These are phyloP conservation scores for Hordeum marinum DNA, from an alignment of 176 grass and related monocot genomes.

Conservation along the genomic window DNA sequence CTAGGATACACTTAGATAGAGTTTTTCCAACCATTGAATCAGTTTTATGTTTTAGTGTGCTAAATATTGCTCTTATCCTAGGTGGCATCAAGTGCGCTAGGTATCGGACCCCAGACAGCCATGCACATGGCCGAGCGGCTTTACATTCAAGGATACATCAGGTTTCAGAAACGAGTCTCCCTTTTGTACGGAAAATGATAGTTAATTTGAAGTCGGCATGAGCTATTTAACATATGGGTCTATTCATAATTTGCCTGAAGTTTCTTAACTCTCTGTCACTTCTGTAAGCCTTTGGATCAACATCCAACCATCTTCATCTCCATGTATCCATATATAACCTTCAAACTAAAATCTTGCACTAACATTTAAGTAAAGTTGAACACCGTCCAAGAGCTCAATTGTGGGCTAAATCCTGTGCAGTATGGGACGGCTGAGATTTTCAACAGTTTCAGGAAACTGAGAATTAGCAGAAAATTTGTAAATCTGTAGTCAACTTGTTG, in stretches of 20 bases:
- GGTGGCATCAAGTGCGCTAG: constrained; percentile 91
- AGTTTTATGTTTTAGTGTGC: constrained; percentile 25
- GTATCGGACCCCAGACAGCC: constrained; percentile 78
- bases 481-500: not conserved
- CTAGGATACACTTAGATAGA: not conserved
- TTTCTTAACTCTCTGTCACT: not conserved
- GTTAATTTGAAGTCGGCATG: constrained; percentile 19
- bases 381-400: not conserved
- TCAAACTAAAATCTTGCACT: not conserved
- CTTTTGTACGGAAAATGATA: constrained; percentile 2
- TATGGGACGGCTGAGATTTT: no score
- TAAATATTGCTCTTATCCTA: constrained; percentile 32
- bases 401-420: no score
- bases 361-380: not conserved
- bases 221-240: not conserved
- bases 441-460: no score
- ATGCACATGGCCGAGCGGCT: constrained; percentile 93
- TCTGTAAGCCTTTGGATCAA: not conserved
- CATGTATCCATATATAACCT: not conserved
- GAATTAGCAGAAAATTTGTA: not conserved
- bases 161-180: constrained; percentile 41
- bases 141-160: constrained; percentile 97
- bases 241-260: not conserved
- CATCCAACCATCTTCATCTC: not conserved
- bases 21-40: not conserved